Evolutionary conservation across 768 basidiomycete species (phyloP).

Genomic region (Exsudoporus frostii): DNA sequence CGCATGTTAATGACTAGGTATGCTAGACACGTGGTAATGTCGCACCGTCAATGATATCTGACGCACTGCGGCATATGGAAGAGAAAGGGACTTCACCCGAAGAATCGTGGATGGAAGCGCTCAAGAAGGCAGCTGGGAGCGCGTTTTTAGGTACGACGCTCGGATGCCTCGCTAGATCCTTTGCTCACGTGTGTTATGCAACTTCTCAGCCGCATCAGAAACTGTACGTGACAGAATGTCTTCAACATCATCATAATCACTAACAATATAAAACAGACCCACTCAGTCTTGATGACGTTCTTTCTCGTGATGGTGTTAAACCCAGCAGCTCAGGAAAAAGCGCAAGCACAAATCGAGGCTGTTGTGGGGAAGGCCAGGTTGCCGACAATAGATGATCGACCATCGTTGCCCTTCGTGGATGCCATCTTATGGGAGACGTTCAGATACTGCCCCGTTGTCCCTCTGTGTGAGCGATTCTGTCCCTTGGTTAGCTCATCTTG

Average conservation of each 20-base stretch:
- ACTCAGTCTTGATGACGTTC: slow-evolving; percentile 1
- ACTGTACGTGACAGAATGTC: not conserved
- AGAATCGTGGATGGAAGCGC: slow-evolving; percentile 1
- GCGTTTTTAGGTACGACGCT: slow-evolving; percentile 9
- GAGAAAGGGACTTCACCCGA: not conserved
- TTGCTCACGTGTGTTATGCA: not conserved
- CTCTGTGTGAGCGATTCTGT: not conserved
- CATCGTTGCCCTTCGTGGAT: slow-evolving; percentile 5
- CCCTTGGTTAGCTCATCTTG: no score
- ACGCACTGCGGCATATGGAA: slow-evolving; percentile 2
- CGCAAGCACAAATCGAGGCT: slow-evolving; percentile 8
- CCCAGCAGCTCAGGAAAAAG: slow-evolving; percentile 2
- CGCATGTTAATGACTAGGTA: not conserved
- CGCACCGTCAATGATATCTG: slow-evolving; percentile 3
- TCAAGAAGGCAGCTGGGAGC: slow-evolving; percentile 5
- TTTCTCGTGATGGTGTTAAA: slow-evolving; percentile 8
- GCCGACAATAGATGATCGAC: slow-evolving; percentile 9
- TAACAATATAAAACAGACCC: not conserved
- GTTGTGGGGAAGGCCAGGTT: slow-evolving; percentile 3
- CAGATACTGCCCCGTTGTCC: not conserved
- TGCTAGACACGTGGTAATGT: not conserved
- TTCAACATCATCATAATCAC: not conserved
- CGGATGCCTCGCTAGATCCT: not conserved
- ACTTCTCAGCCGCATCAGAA: not conserved
- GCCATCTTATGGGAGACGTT: slow-evolving; percentile 4